These are phyloP conservation scores for Dicorynia guianensis DNA, from an alignment of 306 rosid genomes.

Conservation along the genomic window DNA sequence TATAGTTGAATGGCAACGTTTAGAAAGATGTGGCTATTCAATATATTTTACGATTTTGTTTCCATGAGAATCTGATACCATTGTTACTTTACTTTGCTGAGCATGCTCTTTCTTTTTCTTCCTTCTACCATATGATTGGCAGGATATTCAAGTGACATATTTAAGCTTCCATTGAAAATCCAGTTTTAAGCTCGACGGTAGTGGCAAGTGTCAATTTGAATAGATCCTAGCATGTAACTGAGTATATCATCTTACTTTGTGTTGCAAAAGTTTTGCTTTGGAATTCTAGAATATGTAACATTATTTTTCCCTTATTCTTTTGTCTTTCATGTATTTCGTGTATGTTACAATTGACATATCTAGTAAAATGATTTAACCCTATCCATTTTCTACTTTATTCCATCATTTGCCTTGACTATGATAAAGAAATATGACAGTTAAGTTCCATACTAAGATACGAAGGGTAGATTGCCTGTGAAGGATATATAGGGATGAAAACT, in stretches of 20 bases:
- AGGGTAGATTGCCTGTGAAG: slow-evolving; percentile 5
- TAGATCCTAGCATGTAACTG: slow-evolving; percentile 34
- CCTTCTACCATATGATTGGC: neutral
- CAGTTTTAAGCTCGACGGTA: slow-evolving; percentile 23
- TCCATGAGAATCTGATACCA: slow-evolving; percentile 2
- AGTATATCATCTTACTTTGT: slow-evolving; percentile 19
- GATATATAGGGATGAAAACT: slow-evolving; percentile 8
- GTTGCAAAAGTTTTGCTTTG: slow-evolving; percentile 15
- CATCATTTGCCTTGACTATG: slow-evolving; percentile 12
- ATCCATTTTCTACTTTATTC: slow-evolving; percentile 9
- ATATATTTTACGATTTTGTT: neutral
- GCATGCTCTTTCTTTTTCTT: neutral
- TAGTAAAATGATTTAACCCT: neutral
- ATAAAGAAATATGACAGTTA: slow-evolving; percentile 27
- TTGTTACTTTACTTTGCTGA: neutral
- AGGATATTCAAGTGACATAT: slow-evolving; percentile 30
- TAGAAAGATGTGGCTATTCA: no score
- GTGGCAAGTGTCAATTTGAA: slow-evolving; percentile 32
- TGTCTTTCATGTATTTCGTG: slow-evolving; percentile 28
- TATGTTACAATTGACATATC: slow-evolving; percentile 25
- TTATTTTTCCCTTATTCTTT: neutral
- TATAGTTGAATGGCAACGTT: no score
- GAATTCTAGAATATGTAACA: neutral
- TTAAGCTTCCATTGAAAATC: slow-evolving; percentile 23
- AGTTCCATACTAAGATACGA: slow-evolving; percentile 14